Evolutionary conservation across 2,329 filamentous ascomycete genomes (phyloP), one percentile per base, ranked within the genome.

Genomic region (Aureobasidium sp.): DNA sequence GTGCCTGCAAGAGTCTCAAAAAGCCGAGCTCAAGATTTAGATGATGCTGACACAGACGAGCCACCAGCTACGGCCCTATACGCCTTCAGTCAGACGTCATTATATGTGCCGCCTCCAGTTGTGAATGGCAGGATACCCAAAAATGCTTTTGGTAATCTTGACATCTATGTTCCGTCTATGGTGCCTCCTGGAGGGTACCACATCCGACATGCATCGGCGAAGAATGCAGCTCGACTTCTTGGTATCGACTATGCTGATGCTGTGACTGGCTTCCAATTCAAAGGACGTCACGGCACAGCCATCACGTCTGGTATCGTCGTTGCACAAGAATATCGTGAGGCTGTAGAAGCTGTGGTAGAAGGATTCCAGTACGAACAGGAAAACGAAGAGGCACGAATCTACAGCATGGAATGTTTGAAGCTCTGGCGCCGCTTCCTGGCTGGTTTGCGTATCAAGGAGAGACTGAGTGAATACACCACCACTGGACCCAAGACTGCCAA

Each of bases 241-340:
- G 87, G 87, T 0, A 81, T 97, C 20, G 91, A 97, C 74, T 96
- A 89, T 72, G 90, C 90, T 2, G 90, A 93, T 36, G 94, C 94
- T 0, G 84, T 99, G 5, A 94, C 88, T 0, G 93, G 93, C 0
- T 99, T 97, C 70, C 82, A 87, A 41, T 99, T 97, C 76, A 87
- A 85, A 70, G 91, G 91, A 0, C 84, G 90, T 2, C 87, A 90
- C 62, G 93, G 93, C 17, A 97, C 91, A 2, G 91, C 94, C 1
- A 82, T 97, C 2, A 76, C 94, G 2, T 82, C 84, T 41, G 94
- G 94, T 1, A 83, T 88, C 0, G 85, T 99, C 0, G 85, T 96
- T 1, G 87, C 91, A 0, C 72, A 75, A 17, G 88, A 93, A 71
- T 84, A 86, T 64, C 80, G 78, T 8, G 89, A 92, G 61, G 91